phyloP scores from a whole-genome alignment of 2,329 filamentous ascomycete genomes.

The Exophiala viscosa region DNA sequence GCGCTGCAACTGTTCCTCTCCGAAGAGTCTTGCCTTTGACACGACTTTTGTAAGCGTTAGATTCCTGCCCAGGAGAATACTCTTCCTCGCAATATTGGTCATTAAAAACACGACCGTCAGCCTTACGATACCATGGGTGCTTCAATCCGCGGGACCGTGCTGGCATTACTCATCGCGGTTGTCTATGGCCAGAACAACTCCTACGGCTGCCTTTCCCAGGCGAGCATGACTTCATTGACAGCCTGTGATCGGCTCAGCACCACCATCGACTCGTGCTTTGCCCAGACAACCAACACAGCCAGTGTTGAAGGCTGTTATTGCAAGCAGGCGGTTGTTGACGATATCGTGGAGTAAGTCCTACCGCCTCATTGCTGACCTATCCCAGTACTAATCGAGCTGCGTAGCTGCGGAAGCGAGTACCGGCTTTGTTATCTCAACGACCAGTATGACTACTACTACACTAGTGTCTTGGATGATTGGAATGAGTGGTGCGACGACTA shows the following conservation, averaged over 20 bases:
- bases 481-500: neutral
- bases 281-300: neutral
- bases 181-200: too few species aligned
- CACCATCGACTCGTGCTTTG: neutral
- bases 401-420: neutral
- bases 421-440: neutral
- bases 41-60: too few species aligned
- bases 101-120: too few species aligned
- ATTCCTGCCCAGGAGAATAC: too few species aligned
- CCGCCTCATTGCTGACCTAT: neutral
- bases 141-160: too few species aligned
- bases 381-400: neutral
- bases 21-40: too few species aligned
- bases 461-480: neutral
- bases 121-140: too few species aligned
- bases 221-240: neutral
- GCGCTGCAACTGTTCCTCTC: too few species aligned
- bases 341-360: neutral
- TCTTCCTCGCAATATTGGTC: too few species aligned
- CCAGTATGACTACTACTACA: neutral
- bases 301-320: neutral
- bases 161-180: too few species aligned
- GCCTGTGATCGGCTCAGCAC: neutral
- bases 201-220: neutral
- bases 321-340: neutral